These are phyloP conservation scores for Nigrograna mackinnonii DNA, from an alignment of 2,329 filamentous ascomycete species.

Conservation along the genomic window DNA sequence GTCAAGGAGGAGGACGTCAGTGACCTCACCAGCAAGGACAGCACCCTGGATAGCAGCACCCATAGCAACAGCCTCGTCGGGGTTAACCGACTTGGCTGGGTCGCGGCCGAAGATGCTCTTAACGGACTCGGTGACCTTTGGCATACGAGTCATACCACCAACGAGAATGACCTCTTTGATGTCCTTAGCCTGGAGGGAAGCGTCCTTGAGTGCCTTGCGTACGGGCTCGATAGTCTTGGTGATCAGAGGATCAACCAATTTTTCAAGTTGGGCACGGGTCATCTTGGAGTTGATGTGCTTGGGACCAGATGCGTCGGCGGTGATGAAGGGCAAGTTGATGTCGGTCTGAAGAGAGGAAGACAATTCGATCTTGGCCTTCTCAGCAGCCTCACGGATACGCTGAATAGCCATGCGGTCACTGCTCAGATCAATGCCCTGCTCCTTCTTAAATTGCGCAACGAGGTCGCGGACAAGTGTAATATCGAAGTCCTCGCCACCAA, in stretches of 20 bases:
- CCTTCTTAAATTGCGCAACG: slow-evolving; percentile 95
- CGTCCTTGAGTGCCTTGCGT: slow-evolving; percentile 96
- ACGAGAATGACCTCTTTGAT: slow-evolving; percentile 98
- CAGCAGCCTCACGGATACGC: slow-evolving; percentile 96
- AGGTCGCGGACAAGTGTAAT: slow-evolving; percentile 92
- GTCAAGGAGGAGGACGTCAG: slow-evolving; percentile 91
- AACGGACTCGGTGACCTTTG: slow-evolving; percentile 94
- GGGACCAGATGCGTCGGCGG: slow-evolving; percentile 89
- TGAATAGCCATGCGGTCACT: slow-evolving; percentile 97
- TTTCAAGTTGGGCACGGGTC: slow-evolving; percentile 88
- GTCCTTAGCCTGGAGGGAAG: slow-evolving; percentile 85
- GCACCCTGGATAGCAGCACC: slow-evolving; percentile 97
- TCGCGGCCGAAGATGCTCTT: slow-evolving; percentile 97
- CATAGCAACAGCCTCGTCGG: slow-evolving; percentile 96
- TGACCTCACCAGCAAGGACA: slow-evolving; percentile 94
- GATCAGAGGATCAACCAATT: slow-evolving; percentile 89
- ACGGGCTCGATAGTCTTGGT: slow-evolving; percentile 86
- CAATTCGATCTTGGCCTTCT: slow-evolving; percentile 99
- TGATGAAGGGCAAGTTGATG: slow-evolving; percentile 99
- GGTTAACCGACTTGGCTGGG: slow-evolving; percentile 97
- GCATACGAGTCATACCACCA: slow-evolving; percentile 99
- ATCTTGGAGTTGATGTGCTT: slow-evolving; percentile 99
- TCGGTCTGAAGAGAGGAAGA: slow-evolving; percentile 94
- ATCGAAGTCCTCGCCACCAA: slow-evolving; percentile 98
- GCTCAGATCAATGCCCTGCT: slow-evolving; percentile 87